Percentiles rank a stretch among this genome's conserved stretches.
Conservation (phyloP, 1,284 basidiomycete species). For the Cystobasidium sp. region DNA sequence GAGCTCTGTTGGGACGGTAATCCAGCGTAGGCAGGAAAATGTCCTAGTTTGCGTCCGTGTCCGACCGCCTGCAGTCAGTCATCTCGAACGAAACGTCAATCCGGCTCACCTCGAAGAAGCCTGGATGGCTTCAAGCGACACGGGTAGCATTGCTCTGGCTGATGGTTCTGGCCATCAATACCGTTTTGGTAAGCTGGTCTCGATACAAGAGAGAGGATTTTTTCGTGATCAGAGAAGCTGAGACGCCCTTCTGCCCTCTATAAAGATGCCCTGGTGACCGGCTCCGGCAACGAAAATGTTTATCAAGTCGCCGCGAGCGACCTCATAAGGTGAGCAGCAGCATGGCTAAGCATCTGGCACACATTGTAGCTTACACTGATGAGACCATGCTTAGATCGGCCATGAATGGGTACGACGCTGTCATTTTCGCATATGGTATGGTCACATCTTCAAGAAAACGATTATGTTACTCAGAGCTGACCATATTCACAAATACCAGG, state of each 20-base stretch:
- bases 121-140: conserved; percentile 38
- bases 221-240: conserved; percentile 35
- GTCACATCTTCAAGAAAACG: conserved; percentile 58
- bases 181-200: conserved; percentile 61
- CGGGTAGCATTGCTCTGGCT: conserved; percentile 37
- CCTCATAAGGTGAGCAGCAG: conserved; percentile 67
- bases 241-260: conserved; percentile 46
- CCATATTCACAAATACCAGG: conserved; percentile 38
- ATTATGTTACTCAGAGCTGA: conserved; percentile 52
- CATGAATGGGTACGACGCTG: conserved; percentile 95
- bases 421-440: conserved; percentile 85
- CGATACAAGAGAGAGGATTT: neutral
- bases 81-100: conserved; percentile 37
- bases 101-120: conserved; percentile 44
- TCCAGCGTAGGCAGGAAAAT: conserved; percentile 45
- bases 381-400: conserved; percentile 11
- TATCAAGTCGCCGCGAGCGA: conserved; percentile 82
- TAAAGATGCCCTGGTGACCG: conserved; percentile 74
- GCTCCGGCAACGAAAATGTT: conserved; percentile 79
- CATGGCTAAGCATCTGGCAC: neutral
- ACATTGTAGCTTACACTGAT: neutral
- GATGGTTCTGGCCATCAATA: conserved; percentile 62
- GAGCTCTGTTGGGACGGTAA: conserved; percentile 10
- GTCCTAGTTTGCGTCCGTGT: conserved; percentile 52
- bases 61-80: conserved; percentile 47